Evolutionary conservation across 2,329 filamentous ascomycete species (phyloP), one percentile per base, ranked within the genome.

Genomic region (Phyllosticta ampelicida): DNA sequence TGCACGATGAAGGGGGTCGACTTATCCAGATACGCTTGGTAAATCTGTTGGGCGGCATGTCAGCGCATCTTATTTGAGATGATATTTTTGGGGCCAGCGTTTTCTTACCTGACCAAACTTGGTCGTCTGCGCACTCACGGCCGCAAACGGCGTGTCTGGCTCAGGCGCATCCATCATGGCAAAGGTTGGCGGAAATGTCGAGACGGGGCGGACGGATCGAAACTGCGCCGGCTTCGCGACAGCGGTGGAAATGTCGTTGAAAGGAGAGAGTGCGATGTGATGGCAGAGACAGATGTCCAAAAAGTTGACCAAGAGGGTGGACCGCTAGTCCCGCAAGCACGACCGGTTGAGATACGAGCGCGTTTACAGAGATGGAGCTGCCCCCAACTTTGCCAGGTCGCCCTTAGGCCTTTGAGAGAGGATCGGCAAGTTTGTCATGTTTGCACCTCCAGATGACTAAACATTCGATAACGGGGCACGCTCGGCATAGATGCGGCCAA

Each of bases 11-110:
- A 95, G 13, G 94, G 94, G 9, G 92, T 97, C 55, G 87, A 92
- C 75, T 90, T 88, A 75, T 99, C 94, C 65, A 99, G 85, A 63
- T 94, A 89, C 59, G 89, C 81, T 85, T 99, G 94, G 73, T 95
- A 97, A 78, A 90, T 83, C 90, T 96, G 73, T 26, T 49, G 20
- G 19, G 44, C 23, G 44, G 26, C 23, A 30, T 50, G 30, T 28
- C 55, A 58, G 29, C 48, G 21, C 49, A n/a, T 18, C 11, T 26
- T 26, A 3, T 26, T 26, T 26, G 23, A n/a, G 18, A 21, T 2
- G 10, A 18, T 0, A 19, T 1, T 20, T 9, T 44, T n/a, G 49
- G 20, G 21, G 29, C 13, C 6, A 19, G 2, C 2, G 18, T 23
- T 18, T 59, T 77, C 84, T 66, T 76, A 91, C 88, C 75, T 85